Base-by-base conservation (phyloP, 768 basidiomycete species). In the Tricholoma saponaceum region DNA sequence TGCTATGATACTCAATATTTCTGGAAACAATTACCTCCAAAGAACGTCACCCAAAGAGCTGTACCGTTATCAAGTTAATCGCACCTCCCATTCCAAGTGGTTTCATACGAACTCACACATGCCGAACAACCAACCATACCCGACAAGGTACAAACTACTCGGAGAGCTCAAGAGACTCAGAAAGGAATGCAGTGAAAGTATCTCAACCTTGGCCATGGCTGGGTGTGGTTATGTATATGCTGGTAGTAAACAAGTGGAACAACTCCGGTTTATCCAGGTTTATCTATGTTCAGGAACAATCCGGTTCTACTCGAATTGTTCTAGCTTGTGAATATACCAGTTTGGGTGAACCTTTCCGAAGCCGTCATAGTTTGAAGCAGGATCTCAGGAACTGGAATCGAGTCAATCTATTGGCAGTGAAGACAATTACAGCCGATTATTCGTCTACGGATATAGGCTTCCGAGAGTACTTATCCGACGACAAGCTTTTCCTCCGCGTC, bases 401-500 rank as follows among this genome's bases (percentile, higher is more conserved):
- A n/a, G 55, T 18, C 55, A 62, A 59, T 54, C 49, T 37, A 53
- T 37, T 58, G 49, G 3, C 51, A 54, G 18, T 32, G 54, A 60
- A 43, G 22, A 54, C 51, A 57, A 59, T 57, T 60, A 58, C 58
- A 61, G 44, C 52, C 56, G 46, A 60, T 54, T 56, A 32, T 56
- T 63, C 68, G 52, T 71, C 70, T 67, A 70, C 62, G 57, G 62
- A 61, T 63, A 63, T 62, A 64, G 53, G 63, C 60, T 62, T 20
- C 46, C 50, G 30, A 51, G 59, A 32, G 44, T 37, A 64, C 67
- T 70, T 80, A 97, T 79, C 95, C 95, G 70, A 97, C 83, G 69
- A 93, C 67, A 60, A 97, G 76, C 76, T 96, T 96, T 67, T 82
- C 84, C 60, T 95, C 92, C 44, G 76, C 89, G 32, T 95, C 94